Percentiles rank a stretch among this genome's conserved stretches.
Conservation (phyloP, 2,329 filamentous ascomycete species). For the Zymoseptoria pseudotritici region DNA sequence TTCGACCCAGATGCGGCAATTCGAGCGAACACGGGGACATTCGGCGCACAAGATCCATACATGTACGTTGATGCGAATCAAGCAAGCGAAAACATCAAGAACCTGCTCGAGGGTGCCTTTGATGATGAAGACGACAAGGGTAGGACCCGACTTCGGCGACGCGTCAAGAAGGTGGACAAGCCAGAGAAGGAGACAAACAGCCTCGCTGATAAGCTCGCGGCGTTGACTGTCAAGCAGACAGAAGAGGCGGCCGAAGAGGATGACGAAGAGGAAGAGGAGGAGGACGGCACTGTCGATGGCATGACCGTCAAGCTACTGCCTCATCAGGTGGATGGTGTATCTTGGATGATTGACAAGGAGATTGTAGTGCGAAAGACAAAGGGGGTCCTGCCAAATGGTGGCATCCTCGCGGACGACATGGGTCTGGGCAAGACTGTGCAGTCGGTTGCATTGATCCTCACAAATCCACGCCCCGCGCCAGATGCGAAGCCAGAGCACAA, state of each 20-base stretch:
- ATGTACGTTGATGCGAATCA: slow-evolving; percentile 63
- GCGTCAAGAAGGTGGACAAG: slow-evolving; percentile 36
- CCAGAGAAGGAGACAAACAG: slow-evolving; percentile 31
- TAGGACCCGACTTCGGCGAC: slow-evolving; percentile 38
- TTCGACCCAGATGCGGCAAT: slow-evolving; percentile 43
- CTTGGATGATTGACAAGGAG: slow-evolving; percentile 93
- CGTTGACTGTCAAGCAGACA: slow-evolving; percentile 38
- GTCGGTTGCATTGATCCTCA: slow-evolving; percentile 79
- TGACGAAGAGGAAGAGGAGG: slow-evolving; percentile 40
- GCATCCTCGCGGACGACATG: slow-evolving; percentile 96
- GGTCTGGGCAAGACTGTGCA: slow-evolving; percentile 94
- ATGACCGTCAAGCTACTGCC: slow-evolving; percentile 82
- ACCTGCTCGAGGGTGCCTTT: slow-evolving; percentile 71
- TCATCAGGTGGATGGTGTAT: slow-evolving; percentile 87
- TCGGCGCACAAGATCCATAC: slow-evolving; percentile 48
- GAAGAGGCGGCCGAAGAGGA: slow-evolving; percentile 41
- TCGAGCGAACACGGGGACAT: slow-evolving; percentile 39
- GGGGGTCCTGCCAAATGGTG: slow-evolving; percentile 73
- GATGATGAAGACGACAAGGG: slow-evolving; percentile 60
- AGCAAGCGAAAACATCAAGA: slow-evolving; percentile 70
- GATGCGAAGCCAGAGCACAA: slow-evolving; percentile 44
- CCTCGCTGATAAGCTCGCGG: slow-evolving; percentile 38
- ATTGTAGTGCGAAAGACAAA: slow-evolving; percentile 77
- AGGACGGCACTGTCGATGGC: slow-evolving; percentile 64
- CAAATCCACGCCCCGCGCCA: slow-evolving; percentile 57